These are phyloP conservation scores for Ophiognomonia clavigignenti-juglandacearum DNA, from an alignment of 2,329 filamentous ascomycete species.

Conservation along the genomic window DNA sequence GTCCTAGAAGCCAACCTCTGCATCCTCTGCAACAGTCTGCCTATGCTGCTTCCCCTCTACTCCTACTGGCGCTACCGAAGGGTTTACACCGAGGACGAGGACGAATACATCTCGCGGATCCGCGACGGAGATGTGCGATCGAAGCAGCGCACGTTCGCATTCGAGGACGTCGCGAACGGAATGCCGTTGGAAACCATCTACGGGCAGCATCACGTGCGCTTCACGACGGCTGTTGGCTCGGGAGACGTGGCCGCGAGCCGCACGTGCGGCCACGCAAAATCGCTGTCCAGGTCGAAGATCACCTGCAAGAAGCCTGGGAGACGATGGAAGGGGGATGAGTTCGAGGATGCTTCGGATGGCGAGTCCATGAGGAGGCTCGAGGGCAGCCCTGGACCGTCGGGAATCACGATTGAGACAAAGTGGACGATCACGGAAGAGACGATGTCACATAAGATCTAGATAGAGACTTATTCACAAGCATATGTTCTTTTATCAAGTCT, in stretches of 20 bases:
- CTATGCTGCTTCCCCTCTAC: conserved; percentile 13
- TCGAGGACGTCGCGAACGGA: conserved; percentile 11
- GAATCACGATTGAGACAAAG: conserved; percentile 13
- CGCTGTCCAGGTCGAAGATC: background rate
- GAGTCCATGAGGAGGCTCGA: conserved; percentile 8
- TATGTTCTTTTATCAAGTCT: too few relatives aligned
- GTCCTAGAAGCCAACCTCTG: conserved; percentile 8
- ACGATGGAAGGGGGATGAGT: background rate
- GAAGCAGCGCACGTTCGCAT: conserved; percentile 1
- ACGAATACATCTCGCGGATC: conserved; percentile 13
- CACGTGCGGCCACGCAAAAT: background rate
- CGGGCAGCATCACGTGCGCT: conserved; percentile 9
- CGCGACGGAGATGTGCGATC: background rate
- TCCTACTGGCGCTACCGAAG: conserved; percentile 11
- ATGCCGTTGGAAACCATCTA: conserved; percentile 14
- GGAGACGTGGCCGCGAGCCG: background rate
- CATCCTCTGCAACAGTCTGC: conserved; percentile 13
- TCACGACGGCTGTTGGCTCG: conserved; percentile 7
- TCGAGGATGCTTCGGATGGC: conserved; percentile 6
- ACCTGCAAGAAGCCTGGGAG: background rate
- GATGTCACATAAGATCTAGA: too few relatives aligned
- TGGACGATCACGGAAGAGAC: conserved; percentile 13
- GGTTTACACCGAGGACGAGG: conserved; percentile 5
- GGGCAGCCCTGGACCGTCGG: background rate
- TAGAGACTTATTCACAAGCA: too few relatives aligned